These are phyloP conservation scores for Carex myosuroides DNA, from an alignment of 176 grass and related monocot species.

Conservation along the genomic window DNA sequence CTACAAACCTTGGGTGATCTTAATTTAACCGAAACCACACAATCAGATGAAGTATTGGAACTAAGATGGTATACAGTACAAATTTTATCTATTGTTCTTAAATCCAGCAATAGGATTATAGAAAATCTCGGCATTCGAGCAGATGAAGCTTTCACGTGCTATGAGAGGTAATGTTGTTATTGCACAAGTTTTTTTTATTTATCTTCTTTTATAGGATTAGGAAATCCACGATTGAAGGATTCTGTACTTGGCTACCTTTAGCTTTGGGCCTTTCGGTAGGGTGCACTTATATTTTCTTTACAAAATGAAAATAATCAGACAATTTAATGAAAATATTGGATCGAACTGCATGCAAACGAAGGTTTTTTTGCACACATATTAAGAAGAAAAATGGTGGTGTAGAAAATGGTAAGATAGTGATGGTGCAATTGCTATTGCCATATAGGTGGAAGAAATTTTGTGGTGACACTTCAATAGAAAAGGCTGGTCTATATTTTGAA, in stretches of 20 bases:
- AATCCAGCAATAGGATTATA: conserved; percentile 54
- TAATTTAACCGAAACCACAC: conserved; percentile 31
- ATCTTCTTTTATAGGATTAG: background rate
- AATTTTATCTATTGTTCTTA: conserved; percentile 64
- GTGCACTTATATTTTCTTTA: background rate
- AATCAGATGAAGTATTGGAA: conserved; percentile 34
- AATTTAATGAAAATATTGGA: background rate
- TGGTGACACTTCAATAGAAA: conserved; percentile 77
- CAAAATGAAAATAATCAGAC: background rate
- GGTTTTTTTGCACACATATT: background rate
- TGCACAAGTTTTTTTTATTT: conserved; percentile 1
- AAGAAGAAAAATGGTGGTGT: background rate
- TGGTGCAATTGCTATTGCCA: background rate
- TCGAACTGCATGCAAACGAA: background rate
- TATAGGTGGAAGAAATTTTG: conserved; percentile 78
- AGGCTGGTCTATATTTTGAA: conserved; percentile 67
- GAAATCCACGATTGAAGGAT: background rate
- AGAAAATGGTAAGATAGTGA: background rate
- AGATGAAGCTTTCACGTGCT: conserved; percentile 65
- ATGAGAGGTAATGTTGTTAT: conserved; percentile 42
- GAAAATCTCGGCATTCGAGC: conserved; percentile 61
- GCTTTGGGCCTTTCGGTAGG: background rate
- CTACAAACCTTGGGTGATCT: conserved; percentile 36
- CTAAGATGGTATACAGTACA: conserved; percentile 73
- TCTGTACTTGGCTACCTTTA: background rate